These are phyloP conservation scores for Xylaria bambusicola DNA, from an alignment of 495 filamentous ascomycete species.

Conservation along the genomic window DNA sequence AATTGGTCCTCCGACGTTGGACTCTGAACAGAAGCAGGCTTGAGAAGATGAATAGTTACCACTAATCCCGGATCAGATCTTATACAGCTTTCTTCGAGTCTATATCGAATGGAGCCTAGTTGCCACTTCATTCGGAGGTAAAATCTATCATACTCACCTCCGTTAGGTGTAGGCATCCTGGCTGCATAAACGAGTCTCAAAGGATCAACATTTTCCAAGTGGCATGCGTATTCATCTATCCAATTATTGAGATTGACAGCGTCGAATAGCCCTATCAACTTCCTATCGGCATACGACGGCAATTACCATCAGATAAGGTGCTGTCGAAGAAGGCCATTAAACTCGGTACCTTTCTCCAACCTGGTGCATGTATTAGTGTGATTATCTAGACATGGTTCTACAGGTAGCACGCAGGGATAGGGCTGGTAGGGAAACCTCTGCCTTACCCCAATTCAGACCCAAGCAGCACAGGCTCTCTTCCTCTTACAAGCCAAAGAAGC, in stretches of 20 bases:
- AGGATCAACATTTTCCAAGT: too few relatives aligned
- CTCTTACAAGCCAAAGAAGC: not conserved
- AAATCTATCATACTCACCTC: too few relatives aligned
- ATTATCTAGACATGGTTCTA: not conserved
- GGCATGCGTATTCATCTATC: too few relatives aligned
- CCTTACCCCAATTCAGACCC: too few relatives aligned
- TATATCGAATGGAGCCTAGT: not conserved
- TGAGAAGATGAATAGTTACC: too few relatives aligned
- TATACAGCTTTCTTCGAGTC: not conserved
- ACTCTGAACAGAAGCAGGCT: too few relatives aligned
- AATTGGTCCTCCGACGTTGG: too few relatives aligned
- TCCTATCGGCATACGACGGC: not conserved
- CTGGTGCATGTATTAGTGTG: not conserved
- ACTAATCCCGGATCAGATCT: not conserved
- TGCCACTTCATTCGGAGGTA: not conserved
- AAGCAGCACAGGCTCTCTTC: not conserved
- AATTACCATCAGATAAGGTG: not conserved
- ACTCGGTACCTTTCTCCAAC: not conserved
- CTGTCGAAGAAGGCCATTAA: not conserved
- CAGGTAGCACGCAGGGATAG: not conserved
- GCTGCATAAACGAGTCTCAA: too few relatives aligned
- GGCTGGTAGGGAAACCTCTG: not conserved
- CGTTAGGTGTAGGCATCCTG: too few relatives aligned
- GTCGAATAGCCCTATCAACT: too few relatives aligned
- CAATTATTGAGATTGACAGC: too few relatives aligned